Conservation (phyloP, 2,329 filamentous ascomycete genomes). For the Cercospora sp. region DNA sequence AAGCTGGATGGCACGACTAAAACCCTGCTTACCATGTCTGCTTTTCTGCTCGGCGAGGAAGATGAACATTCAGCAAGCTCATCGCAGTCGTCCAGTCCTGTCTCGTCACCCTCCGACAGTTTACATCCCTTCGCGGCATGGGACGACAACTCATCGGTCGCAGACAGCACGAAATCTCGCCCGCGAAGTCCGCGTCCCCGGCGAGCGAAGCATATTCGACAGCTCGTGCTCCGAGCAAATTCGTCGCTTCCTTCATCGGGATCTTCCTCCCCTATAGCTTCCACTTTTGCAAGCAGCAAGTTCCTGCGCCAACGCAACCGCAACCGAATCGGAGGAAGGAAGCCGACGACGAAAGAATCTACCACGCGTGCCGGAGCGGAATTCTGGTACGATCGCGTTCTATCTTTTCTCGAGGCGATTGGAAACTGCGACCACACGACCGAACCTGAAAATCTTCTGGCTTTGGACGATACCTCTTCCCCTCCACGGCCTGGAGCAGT, state of each 20-base stretch:
- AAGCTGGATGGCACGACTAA: background rate
- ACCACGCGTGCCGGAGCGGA: background rate
- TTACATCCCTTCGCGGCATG: background rate
- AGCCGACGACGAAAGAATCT: background rate
- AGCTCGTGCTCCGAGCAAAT: background rate
- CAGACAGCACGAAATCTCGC: background rate
- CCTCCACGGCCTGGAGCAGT: background rate
- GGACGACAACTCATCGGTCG: background rate
- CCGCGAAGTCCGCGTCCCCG: background rate
- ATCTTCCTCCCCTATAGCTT: background rate
- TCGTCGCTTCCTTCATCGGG: background rate
- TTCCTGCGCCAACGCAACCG: background rate
- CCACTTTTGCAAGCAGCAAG: background rate
- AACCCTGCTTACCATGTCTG: background rate
- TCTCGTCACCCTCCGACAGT: background rate
- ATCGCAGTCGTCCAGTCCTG: background rate
- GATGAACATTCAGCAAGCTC: background rate
- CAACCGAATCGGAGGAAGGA: background rate
- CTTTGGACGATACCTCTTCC: background rate
- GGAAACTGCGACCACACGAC: background rate
- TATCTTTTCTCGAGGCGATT: slow-evolving; percentile 1
- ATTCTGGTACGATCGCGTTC: background rate
- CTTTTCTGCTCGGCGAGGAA: background rate
- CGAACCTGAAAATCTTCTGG: background rate
- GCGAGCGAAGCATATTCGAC: background rate